Conservation (phyloP, 768 basidiomycete genomes). For the Mrakia gelida region DNA sequence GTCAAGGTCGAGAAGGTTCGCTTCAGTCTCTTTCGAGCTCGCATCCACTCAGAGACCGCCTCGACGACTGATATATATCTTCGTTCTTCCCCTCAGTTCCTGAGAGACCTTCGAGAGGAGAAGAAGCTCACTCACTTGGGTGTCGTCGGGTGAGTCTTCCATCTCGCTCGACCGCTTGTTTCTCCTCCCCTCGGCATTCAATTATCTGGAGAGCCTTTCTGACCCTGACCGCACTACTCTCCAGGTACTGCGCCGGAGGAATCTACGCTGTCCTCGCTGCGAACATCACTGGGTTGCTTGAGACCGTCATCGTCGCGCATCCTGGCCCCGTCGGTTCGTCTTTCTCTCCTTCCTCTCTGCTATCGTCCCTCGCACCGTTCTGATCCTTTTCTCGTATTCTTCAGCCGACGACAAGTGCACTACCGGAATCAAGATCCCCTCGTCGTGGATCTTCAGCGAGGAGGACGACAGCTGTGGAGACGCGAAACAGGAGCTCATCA, state of each 20-base stretch:
- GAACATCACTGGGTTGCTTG: background rate
- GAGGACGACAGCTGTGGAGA: background rate
- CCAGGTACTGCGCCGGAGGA: background rate
- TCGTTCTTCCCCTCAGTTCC: background rate
- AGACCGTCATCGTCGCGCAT: background rate
- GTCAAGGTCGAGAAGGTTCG: conserved; percentile 5
- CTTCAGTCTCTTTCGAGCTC: background rate
- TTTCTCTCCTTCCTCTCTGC: background rate
- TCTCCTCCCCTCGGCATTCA: background rate
- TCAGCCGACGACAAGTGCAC: background rate
- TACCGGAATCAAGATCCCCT: background rate
- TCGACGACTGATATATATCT: background rate
- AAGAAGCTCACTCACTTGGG: conserved; percentile 7
- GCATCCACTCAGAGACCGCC: too few relatives aligned
- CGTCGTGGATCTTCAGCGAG: conserved; percentile 9
- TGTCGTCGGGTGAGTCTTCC: background rate
- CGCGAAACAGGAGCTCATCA: background rate
- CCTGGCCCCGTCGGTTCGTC: background rate
- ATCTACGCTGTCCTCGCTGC: background rate
- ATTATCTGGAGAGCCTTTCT: too few relatives aligned
- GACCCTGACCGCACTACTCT: too few relatives aligned
- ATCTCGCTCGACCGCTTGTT: background rate
- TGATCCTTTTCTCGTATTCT: too few relatives aligned
- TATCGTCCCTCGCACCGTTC: background rate
- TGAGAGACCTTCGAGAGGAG: background rate